Percentiles rank a stretch among this genome's conserved stretches.
Conservation (phyloP, 169 alveolate species). For the Plasmodium malariae region DNA sequence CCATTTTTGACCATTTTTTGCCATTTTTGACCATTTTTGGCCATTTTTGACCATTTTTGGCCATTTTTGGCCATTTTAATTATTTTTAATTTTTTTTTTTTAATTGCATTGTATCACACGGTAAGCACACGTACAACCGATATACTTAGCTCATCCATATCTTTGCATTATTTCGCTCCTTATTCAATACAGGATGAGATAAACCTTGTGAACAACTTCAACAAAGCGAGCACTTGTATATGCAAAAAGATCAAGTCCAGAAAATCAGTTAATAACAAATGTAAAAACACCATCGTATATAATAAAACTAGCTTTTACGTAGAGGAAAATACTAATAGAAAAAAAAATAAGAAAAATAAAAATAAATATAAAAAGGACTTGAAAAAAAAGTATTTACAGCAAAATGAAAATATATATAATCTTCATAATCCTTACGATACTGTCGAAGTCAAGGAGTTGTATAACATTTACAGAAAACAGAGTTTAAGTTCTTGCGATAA, state of each 20-base stretch:
- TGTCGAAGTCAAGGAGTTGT: conserved; percentile 55
- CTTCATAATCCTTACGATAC: conserved; percentile 62
- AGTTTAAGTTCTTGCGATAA: neutral
- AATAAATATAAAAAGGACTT: conserved; percentile 9
- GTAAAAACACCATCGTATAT: conserved; percentile 40
- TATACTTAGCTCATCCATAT: neutral
- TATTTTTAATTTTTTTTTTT: too few relatives aligned
- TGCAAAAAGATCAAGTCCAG: conserved; percentile 11
- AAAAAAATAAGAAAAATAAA: conserved; percentile 42
- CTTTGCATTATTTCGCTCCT: neutral
- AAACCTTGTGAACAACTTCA: neutral
- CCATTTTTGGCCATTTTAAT: too few relatives aligned
- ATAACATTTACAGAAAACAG: conserved; percentile 47
- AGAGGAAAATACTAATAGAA: conserved; percentile 48
- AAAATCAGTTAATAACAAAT: conserved; percentile 33
- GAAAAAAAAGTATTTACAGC: conserved; percentile 35
- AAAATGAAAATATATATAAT: conserved; percentile 47
- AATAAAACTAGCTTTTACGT: conserved; percentile 47
- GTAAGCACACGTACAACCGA: neutral
- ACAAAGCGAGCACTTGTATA: conserved; percentile 10
- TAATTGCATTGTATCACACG: too few relatives aligned
- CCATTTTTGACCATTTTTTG: too few relatives aligned
- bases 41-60: too few relatives aligned
- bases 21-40: too few relatives aligned
- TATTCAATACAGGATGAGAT: conserved; percentile 15